Base-by-base conservation (phyloP, 2,329 filamentous ascomycete genomes). In the Orbilia blumenaviensis region DNA sequence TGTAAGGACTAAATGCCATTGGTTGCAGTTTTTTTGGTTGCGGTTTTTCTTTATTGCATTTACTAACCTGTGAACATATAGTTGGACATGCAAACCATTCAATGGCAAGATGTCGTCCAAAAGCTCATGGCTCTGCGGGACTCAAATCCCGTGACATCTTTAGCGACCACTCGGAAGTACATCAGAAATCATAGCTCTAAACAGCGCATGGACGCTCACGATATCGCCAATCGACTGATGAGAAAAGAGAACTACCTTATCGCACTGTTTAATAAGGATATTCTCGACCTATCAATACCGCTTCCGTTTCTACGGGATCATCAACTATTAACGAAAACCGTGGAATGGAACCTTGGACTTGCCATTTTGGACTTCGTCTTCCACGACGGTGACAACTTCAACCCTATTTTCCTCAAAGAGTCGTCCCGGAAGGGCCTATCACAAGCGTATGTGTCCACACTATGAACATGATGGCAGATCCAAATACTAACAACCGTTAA, bases 161-260 rank as follows among this genome's bases (percentile, higher is more conserved):
- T 87, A 6, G 87, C 87, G 16, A 84, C 89, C 14, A 87, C 87
- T n/a, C 84, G 87, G 9, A 84, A 85, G 76, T 87, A 87, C 78
- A 86, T 88, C 74, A 87, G 86, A 78, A 93, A 90, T 72, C 93
- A 96, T 81, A 77, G 66, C 25, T 96, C 93, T 21, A 96, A 97
- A 82, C 93, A 98, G 83, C 88, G 94, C 77, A 90, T 99, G 79
- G 95, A 97, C 83, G 95, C 95, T 9, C 93, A 97, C 80, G 95
- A 97, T 81, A 98, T 99, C 82, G 95, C 95, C 5, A 99, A 98
- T 81, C 89, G 95, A 32, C 84, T 99, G 50, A 98, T 99, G 95
- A 90, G 95, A 73, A 91, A 92, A 81, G 94, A 97, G 78, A 99
- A 99, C 81, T 99, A 97, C 80, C 88, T 97, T 78, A 97, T 99